Evolutionary conservation across 1,284 basidiomycete genomes (phyloP), one percentile per base, ranked within the genome.

Genomic region (Rhodofomes roseus): DNA sequence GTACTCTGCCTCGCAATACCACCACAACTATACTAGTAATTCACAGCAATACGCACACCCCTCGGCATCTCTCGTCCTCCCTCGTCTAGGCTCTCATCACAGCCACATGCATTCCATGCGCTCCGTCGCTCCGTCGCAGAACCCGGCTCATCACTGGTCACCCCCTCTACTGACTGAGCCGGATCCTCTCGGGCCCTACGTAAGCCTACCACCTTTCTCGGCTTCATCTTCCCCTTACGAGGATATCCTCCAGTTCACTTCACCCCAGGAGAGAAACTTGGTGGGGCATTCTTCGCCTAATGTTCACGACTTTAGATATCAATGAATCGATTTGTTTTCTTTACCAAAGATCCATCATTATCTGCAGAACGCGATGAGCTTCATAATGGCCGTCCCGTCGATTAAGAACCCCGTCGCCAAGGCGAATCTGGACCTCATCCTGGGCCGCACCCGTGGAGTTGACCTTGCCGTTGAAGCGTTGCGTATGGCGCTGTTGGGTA

Each of bases 121-220:
- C 43, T 66, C 68, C 7, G 60, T 64, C 22, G 62, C 66, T 37
- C 58, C 63, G 12, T 37, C 58, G 54, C 54, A 65, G 27, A 52
- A 61, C 39, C 31, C 62, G 11, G 40, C 59, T 18, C 65, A 67
- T 31, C n/a, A n/a, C n/a, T 71, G 70, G 68, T 66, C 66, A n/a
- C 64, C 68, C 2, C 60, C 66, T 29, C 71, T 76, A 62, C 67
- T 76, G 62, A 68, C 75, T 37, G 74, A 79, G 36, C 64, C 81
- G 57, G 77, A 83, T 64, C 74, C 78, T 51, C 76, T 86, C 66
- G 84, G 88, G 56, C 73, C 86, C 54, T 89, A 82, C 71, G 86
- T 89, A 69, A 77, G 85, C 74, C 22, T n/a, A 11, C 23, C 54
- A 27, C 54, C 46, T 23, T 46, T n/a, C 31, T 36, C 6, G 18